These are phyloP conservation scores for Vitis labrusca DNA, from an alignment of 164 flowering plant genomes.

Conservation along the genomic window DNA sequence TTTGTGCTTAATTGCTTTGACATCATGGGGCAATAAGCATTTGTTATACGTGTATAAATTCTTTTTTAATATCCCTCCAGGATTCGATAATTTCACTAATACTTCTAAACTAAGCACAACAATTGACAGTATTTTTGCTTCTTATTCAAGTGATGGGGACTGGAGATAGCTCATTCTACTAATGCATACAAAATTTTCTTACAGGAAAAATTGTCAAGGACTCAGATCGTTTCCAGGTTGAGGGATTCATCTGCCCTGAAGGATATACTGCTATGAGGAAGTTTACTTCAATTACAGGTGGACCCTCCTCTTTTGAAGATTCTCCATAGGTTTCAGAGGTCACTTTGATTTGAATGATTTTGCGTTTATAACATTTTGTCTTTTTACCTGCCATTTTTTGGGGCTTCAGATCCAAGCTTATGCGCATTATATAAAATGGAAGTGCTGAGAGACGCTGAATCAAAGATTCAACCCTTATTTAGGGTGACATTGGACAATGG, in stretches of 20 bases:
- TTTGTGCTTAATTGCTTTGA: not conserved
- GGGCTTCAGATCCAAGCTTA: slow-evolving; percentile 42
- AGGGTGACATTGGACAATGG: slow-evolving; percentile 66
- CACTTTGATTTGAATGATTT: not conserved
- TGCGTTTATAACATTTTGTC: not conserved
- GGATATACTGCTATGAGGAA: slow-evolving; percentile 76
- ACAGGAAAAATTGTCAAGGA: slow-evolving; percentile 70
- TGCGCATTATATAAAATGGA: slow-evolving; percentile 65
- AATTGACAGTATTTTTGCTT: not conserved
- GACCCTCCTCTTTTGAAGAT: not conserved
- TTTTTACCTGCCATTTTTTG: not conserved
- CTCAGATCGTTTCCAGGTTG: slow-evolving; percentile 58
- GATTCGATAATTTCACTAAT: not conserved
- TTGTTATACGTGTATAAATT: not conserved
- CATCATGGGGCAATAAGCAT: not conserved
- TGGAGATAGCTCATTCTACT: slow-evolving; percentile 3
- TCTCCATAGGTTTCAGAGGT: not conserved
- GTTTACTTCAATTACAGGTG: slow-evolving; percentile 57
- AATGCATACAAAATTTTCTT: slow-evolving; percentile 11
- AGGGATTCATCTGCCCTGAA: slow-evolving; percentile 61
- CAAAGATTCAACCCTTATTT: slow-evolving; percentile 63
- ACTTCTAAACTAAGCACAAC: not conserved
- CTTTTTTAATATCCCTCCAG: not conserved
- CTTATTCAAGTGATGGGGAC: not conserved
- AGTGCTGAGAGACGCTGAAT: slow-evolving; percentile 64